Conservation (phyloP, 1,284 basidiomycete species). For the Naganishia cerealis region DNA sequence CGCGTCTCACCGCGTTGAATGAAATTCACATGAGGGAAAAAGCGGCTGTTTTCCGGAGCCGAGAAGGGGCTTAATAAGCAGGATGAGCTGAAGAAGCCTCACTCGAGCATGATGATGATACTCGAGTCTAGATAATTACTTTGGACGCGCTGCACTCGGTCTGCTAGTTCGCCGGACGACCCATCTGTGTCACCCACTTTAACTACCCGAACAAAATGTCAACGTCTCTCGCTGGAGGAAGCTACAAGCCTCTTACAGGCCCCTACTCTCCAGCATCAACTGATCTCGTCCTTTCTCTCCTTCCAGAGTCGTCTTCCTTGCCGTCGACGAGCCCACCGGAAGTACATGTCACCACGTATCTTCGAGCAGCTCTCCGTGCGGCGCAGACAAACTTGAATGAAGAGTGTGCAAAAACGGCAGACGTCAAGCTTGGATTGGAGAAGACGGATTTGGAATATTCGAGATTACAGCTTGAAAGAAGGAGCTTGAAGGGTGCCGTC, state of each 20-base stretch:
- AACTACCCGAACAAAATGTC: background rate
- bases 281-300: constrained; percentile 25
- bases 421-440: constrained; percentile 14
- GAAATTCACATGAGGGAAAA: background rate
- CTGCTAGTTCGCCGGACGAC: too few relatives aligned
- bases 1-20: background rate
- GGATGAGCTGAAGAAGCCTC: background rate
- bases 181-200: background rate
- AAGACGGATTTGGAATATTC: constrained; percentile 20
- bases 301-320: constrained; percentile 12
- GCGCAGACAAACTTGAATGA: constrained; percentile 12
- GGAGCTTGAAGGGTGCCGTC: constrained; percentile 7
- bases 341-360: constrained; percentile 6
- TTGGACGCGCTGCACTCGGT: too few relatives aligned
- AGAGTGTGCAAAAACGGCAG: constrained; percentile 15
- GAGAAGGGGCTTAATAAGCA: background rate
- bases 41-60: background rate
- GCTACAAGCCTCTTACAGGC: constrained; percentile 25
- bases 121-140: too few relatives aligned
- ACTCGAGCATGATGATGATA: too few relatives aligned
- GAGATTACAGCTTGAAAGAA: constrained; percentile 19
- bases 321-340: constrained; percentile 9
- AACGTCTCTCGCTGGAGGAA: constrained; percentile 13
- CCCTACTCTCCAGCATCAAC: constrained; percentile 19
- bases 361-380: constrained; percentile 14